Evolutionary conservation across 1,284 basidiomycete species (phyloP), one percentile per base, ranked within the genome.

Genomic region (Tausonia pullulans): DNA sequence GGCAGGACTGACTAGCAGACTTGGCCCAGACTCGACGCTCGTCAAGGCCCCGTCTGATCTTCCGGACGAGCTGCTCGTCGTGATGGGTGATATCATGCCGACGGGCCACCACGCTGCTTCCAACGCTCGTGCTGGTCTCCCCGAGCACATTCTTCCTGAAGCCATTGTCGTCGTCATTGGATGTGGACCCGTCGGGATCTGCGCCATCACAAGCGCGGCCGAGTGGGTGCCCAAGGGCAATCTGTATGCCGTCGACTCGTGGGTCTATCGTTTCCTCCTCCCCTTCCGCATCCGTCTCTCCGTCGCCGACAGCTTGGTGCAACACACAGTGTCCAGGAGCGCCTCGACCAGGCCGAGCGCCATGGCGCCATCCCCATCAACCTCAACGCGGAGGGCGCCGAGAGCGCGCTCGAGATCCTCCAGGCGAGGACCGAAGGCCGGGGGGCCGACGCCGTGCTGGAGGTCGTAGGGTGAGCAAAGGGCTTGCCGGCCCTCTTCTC

Each of bases 401-500:
- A 72, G 67, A 52, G 70, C 69, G 8, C 71, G 6, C 58, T 62
- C 40, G 40, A 53, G 41, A 50, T 58, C 52, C 43, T 67, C 62
- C 11, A 59, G 56, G 57, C 66, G 56, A 70, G 68, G 11, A 78
- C 74, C 13, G 67, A 73, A 1, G 78, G 77, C 0, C 69, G 75
- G 16, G 79, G 79, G 1, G 77, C 79, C 0, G 79, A 80, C 67
- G 78, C 71, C 44, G 71, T 72, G 1, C 72, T 77, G 45, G 75
- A 94, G 83, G 82, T 90, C 46, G 92, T 95, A 8, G 90, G 92
- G 7, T 85, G 87, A 69, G 41, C 11, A 13, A n/a, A n/a, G 27
- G 27, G 27, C 27, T 27, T 27, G 27, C 27, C 27, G 27, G 27
- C 27, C 27, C 27, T 27, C 27, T 27, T 27, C 27, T 27, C 27